Evolutionary conservation across 192 early-diverging fungal genomes (phyloP), one percentile per base, ranked within the genome.

Genomic region (Diversispora epigaea): DNA sequence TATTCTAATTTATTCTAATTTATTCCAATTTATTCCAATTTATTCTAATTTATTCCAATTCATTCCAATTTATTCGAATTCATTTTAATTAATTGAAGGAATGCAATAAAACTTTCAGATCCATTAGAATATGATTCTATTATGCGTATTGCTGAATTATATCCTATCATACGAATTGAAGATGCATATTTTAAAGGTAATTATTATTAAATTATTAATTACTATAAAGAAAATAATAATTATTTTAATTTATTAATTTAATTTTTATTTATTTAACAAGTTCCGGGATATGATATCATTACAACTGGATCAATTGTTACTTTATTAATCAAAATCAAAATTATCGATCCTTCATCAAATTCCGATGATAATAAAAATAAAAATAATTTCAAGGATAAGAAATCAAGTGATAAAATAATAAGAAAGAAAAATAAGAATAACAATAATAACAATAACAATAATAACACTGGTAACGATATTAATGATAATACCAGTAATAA

Each of bases 141-240:
- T 40, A 77, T 92, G 62, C 84, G 84, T 49, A 91, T 94, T 15
- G 94, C 95, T 58, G 82, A 91, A 68, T 77, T 84, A 52, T 91
- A 95, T 77, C 96, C 96, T n/a, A 72, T 86, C 43, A 14, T 75
- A 49, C n/a, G 65, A 73, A 84, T 98, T 32, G 74, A 83, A 15
- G 92, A 91, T 52, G 92, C 92, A 14, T 83, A 91, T 73, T 97
- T 97, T 79, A 89, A 89, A 50, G 94, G 92, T 86, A 88, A 83
- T 14, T 22, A 68, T 60, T 19, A 60, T 68, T 49, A 21, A 14
- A 50, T 54, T 66, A 17, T 60, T 0, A 61, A 22, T 45, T 17
- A 46, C 17, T 74, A 3, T 9, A 17, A 39, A 10, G 22, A 43
- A 9, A 22, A 15, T 25, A 0, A 45, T 54, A 54, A 54, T 14